Conservation (phyloP, 768 basidiomycete genomes). For the Suillus hirtellus region DNA sequence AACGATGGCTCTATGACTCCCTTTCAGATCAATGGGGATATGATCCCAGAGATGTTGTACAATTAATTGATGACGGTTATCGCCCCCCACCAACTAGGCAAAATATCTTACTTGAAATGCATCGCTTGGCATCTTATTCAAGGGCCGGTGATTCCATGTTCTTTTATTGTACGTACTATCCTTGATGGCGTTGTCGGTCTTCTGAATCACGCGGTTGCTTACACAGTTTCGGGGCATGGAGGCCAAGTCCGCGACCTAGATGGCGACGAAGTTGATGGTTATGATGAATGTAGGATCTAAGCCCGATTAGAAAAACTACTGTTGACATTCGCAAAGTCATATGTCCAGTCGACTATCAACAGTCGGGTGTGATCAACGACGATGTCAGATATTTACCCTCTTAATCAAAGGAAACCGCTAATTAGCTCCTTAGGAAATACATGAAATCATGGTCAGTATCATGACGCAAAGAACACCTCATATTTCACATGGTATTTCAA, state of each 20-base stretch:
- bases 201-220: background rate
- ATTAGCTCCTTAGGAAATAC: background rate
- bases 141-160: conserved; percentile 3
- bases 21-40: conserved; percentile 5
- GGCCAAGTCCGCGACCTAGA: background rate
- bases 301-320: background rate
- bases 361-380: background rate
- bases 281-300: background rate
- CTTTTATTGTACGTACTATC: conserved; percentile 4
- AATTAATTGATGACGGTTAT: background rate
- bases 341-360: conserved; percentile 6
- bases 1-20: background rate
- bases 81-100: background rate
- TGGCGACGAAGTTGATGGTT: conserved; percentile 6
- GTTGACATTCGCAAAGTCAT: background rate
- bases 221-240: conserved; percentile 1
- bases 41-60: background rate
- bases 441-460: conserved; percentile 5
- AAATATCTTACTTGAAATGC: background rate
- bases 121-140: background rate
- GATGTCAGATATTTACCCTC: background rate
- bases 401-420: background rate
- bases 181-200: background rate
- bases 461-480: background rate
- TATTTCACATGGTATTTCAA: background rate